Base-by-base conservation (phyloP, 2,329 filamentous ascomycete genomes). In the Herpotrichia juniperi region DNA sequence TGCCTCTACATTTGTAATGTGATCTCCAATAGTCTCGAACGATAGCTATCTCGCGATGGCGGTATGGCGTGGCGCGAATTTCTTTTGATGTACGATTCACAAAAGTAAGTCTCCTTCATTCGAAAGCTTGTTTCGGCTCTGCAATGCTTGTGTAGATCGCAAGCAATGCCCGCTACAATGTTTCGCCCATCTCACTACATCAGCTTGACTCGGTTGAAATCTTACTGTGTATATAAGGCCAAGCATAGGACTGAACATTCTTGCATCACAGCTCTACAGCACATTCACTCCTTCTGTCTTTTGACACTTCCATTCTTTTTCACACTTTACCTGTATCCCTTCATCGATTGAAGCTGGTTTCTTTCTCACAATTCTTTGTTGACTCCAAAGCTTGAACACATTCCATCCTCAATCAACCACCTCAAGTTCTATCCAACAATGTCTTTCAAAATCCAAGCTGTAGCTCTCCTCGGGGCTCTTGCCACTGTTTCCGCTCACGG, bases 371-470 rank as follows among this genome's bases (percentile, higher is more conserved):
- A 44, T 58, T 56, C 57, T 58, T 59, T 59, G 60, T 65, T 51
- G 62, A 63, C 60, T 67, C 59, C 63, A 62, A 66, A 64, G 54
- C 45, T 62, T 46, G 50, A 55, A 56, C 51, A 43, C 46, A 52
- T 53, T 46, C 50, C 40, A 19, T 22, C 54, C 48, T 49, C 42
- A 19, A 46, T 42, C 31, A 21, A 22, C 39, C 19, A 34, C 43
- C 30, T 24, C 40, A 51, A 26, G 12, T 34, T 12, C 45, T 44
- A 42, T 48, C 42, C 37, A 50, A 62, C 50, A 50, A 69, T 71
- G 67, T 63, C 66, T 62, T 60, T 59, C 55, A 62, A 66, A 39
- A 61, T 70, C 31, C 65, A 71, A 54, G 59, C 57, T 47, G 66
- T 61, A 48, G 66, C 67, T 51, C 35, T 39, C 43, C 24, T 60